Base-by-base conservation (phyloP, 371 early-diverging fungal species). In the Batkoa obscura region DNA sequence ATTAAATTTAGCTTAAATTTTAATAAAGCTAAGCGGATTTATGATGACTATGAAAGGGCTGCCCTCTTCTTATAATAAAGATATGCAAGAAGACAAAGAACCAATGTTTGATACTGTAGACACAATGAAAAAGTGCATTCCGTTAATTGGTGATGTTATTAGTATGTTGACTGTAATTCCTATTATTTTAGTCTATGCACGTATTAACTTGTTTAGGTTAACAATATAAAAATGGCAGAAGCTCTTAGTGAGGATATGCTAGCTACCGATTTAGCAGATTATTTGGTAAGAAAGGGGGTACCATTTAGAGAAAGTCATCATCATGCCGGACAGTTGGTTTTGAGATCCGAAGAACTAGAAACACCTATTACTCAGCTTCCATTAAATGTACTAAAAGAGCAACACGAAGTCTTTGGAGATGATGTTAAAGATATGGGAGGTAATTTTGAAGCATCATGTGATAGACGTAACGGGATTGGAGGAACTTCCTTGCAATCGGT, bases 281-380 rank as follows among this genome's bases (percentile, higher is more conserved):
- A 94, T 63, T 75, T 96, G 38, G 97, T 96, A 45, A 75, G 82
- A 59, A 81, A 81, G 64, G 82, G 82, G 13, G 78, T 96, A n/a
- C 97, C 97, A 2, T 96, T 96, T 88, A 88, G 97, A 63, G 90
- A 93, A 61, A 92, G 95, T 1, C 97, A 96, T 67, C 94, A 96
- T 68, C 84, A 94, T 57, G 88, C 94, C 49, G 97, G 97, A n/a
- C 83, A 80, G 3, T 93, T 93, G 32, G 94, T 96, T 57, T 76
- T 77, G 52, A 64, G 91, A 69, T 92, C 91, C 33, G 97, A 96
- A 70, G 87, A 86, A 51, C 83, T 84, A 39, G 69, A 70, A 9
- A 68, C 68, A 34, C 64, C 77, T 34, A 73, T 96, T 67, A 72
- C 72, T 56, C 70, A 84, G 15, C 66, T 96, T 43, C 61, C 78